phyloP scores from a whole-genome alignment of 1,284 basidiomycete genomes.

The Puccinia brachypodii region DNA sequence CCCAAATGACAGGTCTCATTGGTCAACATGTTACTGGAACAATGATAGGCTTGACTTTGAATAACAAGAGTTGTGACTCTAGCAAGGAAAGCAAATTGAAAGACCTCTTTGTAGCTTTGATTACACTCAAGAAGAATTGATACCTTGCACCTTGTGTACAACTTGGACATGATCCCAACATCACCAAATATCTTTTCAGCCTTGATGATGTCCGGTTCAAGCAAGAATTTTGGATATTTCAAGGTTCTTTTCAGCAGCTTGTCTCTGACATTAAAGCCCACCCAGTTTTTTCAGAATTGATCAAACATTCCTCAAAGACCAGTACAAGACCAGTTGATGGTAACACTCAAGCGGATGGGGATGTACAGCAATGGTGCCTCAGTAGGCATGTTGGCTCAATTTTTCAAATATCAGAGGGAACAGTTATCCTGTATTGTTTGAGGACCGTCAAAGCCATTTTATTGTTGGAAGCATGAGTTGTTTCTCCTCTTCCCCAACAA shows the following conservation, averaged over 20 bases:
- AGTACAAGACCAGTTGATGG: background rate
- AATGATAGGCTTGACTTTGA: too few relatives aligned
- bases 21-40: too few relatives aligned
- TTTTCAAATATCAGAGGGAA: background rate
- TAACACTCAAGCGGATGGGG: background rate
- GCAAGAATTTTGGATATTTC: constrained; percentile 9
- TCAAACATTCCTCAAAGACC: background rate
- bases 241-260: background rate
- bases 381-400: background rate
- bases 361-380: background rate
- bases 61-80: background rate
- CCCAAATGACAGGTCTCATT: too few relatives aligned
- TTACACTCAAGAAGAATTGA: background rate
- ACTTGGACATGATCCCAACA: background rate
- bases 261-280: background rate
- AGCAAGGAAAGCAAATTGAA: background rate
- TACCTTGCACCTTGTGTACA: background rate
- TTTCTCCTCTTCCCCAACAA: background rate
- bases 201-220: background rate
- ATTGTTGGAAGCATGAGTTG: background rate
- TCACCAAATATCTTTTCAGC: background rate
- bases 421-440: background rate
- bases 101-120: background rate
- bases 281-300: background rate
- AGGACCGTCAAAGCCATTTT: background rate